A percentile compares a stretch with the other conserved stretches of the same genome.
These are phyloP conservation scores for Ephemerocybe angulata DNA, from an alignment of 768 basidiomycete genomes.

Conservation along the genomic window DNA sequence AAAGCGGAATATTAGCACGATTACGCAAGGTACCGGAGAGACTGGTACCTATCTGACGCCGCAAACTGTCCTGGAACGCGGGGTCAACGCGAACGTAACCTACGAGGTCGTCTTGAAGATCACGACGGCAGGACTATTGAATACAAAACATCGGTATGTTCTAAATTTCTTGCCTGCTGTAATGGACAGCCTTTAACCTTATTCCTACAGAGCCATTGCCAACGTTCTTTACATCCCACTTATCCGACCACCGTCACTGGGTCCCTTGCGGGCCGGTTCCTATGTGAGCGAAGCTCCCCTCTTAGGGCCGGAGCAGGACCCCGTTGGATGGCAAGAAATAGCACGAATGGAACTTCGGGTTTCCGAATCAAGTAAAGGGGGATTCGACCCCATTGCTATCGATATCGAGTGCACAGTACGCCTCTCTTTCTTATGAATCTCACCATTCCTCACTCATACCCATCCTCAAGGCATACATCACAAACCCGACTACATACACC, in stretches of 20 bases:
- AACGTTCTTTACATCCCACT: conserved; percentile 21
- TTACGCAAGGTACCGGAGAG: conserved; percentile 1
- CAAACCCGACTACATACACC: too few relatives aligned
- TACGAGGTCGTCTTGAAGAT: conserved; percentile 30
- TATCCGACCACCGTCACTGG: conserved; percentile 12
- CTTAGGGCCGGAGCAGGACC: too few relatives aligned
- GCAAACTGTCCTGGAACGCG: conserved; percentile 28
- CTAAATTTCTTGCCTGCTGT: too few relatives aligned
- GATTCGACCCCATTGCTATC: too few relatives aligned
- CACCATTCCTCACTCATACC: background rate
- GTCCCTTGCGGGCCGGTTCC: conserved; percentile 15
- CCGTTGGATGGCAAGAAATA: too few relatives aligned
- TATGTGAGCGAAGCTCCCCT: too few relatives aligned
- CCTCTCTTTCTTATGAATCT: background rate
- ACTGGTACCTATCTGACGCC: conserved; percentile 17
- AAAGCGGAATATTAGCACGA: too few relatives aligned
- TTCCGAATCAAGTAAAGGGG: too few relatives aligned
- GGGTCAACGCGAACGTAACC: conserved; percentile 20
- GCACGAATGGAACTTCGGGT: too few relatives aligned
- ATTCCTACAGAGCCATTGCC: conserved; percentile 26
- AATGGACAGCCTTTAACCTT: too few relatives aligned
- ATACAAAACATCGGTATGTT: background rate
- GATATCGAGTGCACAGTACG: conserved; percentile 9
- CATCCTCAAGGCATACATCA: conserved; percentile 13
- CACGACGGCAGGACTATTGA: conserved; percentile 24